A percentile compares a stretch with the other conserved stretches of the same genome.
Conservation (phyloP, 1,284 basidiomycete species). For the Macrocystidia cucumis region DNA sequence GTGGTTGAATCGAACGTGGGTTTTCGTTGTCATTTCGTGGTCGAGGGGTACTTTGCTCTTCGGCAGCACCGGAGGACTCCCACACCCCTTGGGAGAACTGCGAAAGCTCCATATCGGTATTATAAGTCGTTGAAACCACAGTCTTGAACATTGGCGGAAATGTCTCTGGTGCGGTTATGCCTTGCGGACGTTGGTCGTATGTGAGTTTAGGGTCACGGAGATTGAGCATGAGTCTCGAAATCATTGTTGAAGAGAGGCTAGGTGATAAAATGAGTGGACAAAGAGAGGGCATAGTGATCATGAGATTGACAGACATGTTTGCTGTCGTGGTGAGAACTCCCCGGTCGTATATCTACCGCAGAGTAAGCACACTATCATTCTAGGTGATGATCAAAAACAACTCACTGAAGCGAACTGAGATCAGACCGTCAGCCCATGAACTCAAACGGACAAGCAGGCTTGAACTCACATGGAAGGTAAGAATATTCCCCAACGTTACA, state of each 20-base stretch:
- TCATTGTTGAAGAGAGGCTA: slow-evolving; percentile 21
- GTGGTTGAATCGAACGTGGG: too few relatives aligned
- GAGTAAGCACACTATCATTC: too few relatives aligned
- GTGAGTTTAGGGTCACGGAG: slow-evolving; percentile 18
- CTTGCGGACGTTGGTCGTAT: not conserved
- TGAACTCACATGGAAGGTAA: slow-evolving; percentile 16
- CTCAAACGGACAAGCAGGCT: not conserved
- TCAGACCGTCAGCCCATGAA: not conserved
- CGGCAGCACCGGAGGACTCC: too few relatives aligned
- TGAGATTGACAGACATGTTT: slow-evolving; percentile 11
- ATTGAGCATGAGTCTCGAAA: slow-evolving; percentile 23
- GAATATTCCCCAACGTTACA: slow-evolving; percentile 14
- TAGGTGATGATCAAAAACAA: too few relatives aligned
- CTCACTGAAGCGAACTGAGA: slow-evolving; percentile 10
- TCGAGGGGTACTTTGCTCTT: too few relatives aligned
- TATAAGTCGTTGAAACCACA: too few relatives aligned
- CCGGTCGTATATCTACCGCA: slow-evolving; percentile 13
- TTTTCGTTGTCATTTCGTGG: too few relatives aligned
- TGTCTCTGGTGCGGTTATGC: not conserved
- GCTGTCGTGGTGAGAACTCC: slow-evolving; percentile 15
- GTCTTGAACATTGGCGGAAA: too few relatives aligned
- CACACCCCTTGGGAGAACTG: too few relatives aligned
- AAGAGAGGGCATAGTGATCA: not conserved
- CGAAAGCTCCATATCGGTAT: too few relatives aligned
- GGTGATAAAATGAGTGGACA: not conserved